These are phyloP conservation scores for Carex pumila DNA, from an alignment of 176 grass and related monocot species.

Conservation along the genomic window DNA sequence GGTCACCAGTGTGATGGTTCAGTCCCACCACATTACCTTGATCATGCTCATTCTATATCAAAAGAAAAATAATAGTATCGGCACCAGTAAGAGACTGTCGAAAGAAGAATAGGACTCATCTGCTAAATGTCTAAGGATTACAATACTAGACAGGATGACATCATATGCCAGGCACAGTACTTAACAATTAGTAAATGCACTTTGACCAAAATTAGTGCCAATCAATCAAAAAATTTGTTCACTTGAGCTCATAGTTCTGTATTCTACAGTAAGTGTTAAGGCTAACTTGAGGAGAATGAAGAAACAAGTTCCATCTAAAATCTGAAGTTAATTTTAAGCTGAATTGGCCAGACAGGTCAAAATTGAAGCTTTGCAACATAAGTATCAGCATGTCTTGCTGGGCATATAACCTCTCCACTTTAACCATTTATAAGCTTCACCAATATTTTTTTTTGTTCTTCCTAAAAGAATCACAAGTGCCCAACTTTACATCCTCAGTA, in stretches of 20 bases:
- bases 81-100: neutral
- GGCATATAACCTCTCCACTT: neutral
- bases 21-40: constrained; percentile 67
- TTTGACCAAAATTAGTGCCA: neutral
- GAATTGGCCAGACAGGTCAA: neutral
- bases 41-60: constrained; percentile 72
- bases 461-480: neutral
- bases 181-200: neutral
- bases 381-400: neutral
- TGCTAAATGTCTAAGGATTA: neutral
- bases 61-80: neutral
- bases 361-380: neutral
- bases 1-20: constrained; percentile 77
- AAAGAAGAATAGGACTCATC: neutral
- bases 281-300: neutral
- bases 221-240: neutral
- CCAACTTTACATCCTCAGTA: neutral
- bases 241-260: neutral
- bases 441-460: neutral
- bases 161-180: neutral
- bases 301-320: neutral
- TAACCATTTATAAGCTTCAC: neutral
- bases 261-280: neutral
- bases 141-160: neutral
- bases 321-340: neutral